Base-by-base conservation (phyloP, 2,329 filamentous ascomycete genomes). In the Penicillium sp. region DNA sequence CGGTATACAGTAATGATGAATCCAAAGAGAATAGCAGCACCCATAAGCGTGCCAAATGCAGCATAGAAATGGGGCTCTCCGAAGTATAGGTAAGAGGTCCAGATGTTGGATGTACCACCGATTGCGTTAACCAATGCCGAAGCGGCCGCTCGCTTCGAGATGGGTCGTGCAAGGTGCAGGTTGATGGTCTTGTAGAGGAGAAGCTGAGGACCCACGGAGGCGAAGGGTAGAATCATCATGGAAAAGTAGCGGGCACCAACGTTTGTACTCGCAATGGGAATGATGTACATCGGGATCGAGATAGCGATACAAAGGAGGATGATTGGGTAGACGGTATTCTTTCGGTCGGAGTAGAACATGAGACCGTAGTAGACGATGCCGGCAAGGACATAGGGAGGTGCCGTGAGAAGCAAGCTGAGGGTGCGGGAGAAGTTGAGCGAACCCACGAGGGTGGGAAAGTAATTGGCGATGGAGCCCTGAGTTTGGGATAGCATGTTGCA, bases 301-400 rank as follows among this genome's bases (percentile, higher is more conserved):
- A 69, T 67, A 7, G 58, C 48, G 12, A 72, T 64, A n/a, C 63
- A 67, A 6, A 51, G 29, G 6, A 72, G 42, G 13, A 72, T 71
- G 15, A 69, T 61, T 0, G 61, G 61, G 44, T 70, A 62, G 29
- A 60, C 58, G 6, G 53, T 58, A 43, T 71, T 72, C 52, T 66
- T 69, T 29, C 65, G 62, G 52, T 71, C 68, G 1, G 66, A 69
- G 45, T 69, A 68, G 53, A 55, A 69, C 58, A 62, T 62, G 44
- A 72, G 55, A 1, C 51, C 60, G 51, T 63, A 69, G 53, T 67
- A 70, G 39, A 71, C 60, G 3, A 61, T 55, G 3, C 61, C 69
- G 1, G 70, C 70, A 3, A 74, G 63, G 6, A 74, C 61, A 42
- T 75, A 76, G 1, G 74, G 74, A 0, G 74, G 74, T 2, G 69